A percentile compares a stretch with the other conserved stretches of the same genome.
Conservation (phyloP, 2,329 filamentous ascomycete genomes). For the Penicillium hordei region DNA sequence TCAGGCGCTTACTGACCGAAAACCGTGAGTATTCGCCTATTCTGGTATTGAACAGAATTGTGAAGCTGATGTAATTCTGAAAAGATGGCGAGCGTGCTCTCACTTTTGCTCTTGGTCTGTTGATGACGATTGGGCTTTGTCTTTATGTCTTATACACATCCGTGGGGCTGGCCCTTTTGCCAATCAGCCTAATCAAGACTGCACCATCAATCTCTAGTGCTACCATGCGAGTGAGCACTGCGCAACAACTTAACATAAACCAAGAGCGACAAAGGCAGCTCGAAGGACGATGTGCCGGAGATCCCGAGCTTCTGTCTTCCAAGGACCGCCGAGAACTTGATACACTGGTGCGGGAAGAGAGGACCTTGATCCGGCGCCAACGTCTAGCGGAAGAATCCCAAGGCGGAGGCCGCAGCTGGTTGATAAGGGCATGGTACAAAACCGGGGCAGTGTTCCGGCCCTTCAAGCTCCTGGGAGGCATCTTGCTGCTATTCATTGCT, state of each 20-base stretch:
- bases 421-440: conserved; percentile 77
- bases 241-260: conserved; percentile 80
- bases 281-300: conserved; percentile 78
- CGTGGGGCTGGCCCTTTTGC: conserved; percentile 81
- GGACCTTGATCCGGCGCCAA: conserved; percentile 85
- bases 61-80: conserved; percentile 1
- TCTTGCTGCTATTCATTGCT: conserved; percentile 72
- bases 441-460: conserved; percentile 79
- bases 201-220: conserved; percentile 83
- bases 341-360: conserved; percentile 81
- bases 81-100: conserved; percentile 83
- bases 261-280: conserved; percentile 89
- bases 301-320: conserved; percentile 69
- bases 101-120: conserved; percentile 83
- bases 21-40: conserved; percentile 59
- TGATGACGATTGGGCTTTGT: conserved; percentile 81
- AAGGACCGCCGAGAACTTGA: conserved; percentile 91
- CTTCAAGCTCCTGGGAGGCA: conserved; percentile 80
- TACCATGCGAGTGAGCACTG: conserved; percentile 71
- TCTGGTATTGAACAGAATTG: background rate
- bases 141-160: conserved; percentile 89
- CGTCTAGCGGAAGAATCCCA: conserved; percentile 69
- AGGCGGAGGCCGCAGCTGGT: conserved; percentile 71
- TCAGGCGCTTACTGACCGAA: conserved; percentile 77
- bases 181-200: conserved; percentile 87